These are phyloP conservation scores for Lactarius evosmus DNA, from an alignment of 768 basidiomycete genomes.

Conservation along the genomic window DNA sequence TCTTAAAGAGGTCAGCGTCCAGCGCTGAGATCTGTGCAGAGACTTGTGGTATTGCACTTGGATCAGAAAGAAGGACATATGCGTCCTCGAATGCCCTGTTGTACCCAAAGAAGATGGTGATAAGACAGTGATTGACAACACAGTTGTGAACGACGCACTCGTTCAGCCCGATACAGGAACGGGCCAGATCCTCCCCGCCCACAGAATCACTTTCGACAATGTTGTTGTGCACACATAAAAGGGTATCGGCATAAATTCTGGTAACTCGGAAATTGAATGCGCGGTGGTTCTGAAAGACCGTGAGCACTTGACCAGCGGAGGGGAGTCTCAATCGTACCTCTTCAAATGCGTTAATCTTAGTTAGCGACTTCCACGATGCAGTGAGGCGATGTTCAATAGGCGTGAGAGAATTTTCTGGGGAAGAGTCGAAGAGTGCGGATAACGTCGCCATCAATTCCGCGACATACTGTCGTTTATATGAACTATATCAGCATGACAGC, in stretches of 20 bases:
- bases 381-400: conserved; percentile 5
- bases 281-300: background rate
- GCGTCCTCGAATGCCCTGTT: conserved; percentile 11
- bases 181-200: background rate
- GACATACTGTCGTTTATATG: background rate
- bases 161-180: conserved; percentile 8
- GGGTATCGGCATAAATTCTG: conserved; percentile 8
- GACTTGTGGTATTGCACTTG: conserved; percentile 1
- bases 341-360: conserved; percentile 13
- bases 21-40: conserved; percentile 2
- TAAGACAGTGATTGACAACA: background rate
- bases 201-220: conserved; percentile 1
- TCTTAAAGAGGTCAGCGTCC: conserved; percentile 14
- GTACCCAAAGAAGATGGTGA: background rate
- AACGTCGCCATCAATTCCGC: background rate
- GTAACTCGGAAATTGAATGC: background rate
- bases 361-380: conserved; percentile 11
- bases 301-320: background rate
- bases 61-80: conserved; percentile 9
- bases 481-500: background rate
- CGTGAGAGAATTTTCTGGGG: background rate
- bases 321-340: background rate
- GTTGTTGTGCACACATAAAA: conserved; percentile 16
- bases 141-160: background rate
- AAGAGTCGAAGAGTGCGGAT: conserved; percentile 6